Evolutionary conservation across 345 rosid genomes (phyloP).

Genomic region (Syzygium jambos): DNA sequence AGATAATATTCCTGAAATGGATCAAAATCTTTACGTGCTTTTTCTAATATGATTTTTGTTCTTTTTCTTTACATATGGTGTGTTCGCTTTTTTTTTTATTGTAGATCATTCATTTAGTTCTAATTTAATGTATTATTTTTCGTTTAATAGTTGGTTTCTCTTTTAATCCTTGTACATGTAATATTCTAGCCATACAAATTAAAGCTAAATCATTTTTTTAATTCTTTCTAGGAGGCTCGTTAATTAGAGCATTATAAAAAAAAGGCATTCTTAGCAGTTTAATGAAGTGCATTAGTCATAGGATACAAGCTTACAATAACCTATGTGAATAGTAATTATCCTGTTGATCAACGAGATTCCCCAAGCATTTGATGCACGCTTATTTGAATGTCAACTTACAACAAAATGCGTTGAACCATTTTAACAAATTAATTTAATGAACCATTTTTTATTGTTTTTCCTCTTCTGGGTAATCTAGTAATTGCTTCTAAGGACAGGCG

Average conservation of each 20-base stretch:
- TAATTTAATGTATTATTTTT: not conserved
- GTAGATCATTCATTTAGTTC: not conserved
- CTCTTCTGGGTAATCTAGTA: not conserved
- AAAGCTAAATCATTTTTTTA: no score
- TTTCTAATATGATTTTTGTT: not conserved
- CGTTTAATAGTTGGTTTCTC: not conserved
- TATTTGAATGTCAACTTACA: not conserved
- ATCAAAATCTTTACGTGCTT: not conserved
- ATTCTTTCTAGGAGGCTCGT: no score
- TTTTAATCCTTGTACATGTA: not conserved
- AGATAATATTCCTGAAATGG: not conserved
- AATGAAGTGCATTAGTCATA: no score
- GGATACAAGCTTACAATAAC: not conserved
- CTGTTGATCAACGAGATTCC: not conserved
- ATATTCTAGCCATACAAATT: not conserved
- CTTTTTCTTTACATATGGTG: not conserved
- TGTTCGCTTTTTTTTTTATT: not conserved
- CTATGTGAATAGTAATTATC: not conserved
- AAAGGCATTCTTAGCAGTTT: no score
- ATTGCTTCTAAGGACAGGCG: not conserved
- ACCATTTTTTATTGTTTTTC: not conserved
- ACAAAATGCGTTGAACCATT: not conserved
- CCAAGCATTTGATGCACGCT: not conserved
- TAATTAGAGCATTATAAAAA: no score
- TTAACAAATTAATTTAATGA: not conserved